These are phyloP conservation scores for Eucalyptus urophylla DNA, from an alignment of 345 rosid genomes.

Conservation along the genomic window DNA sequence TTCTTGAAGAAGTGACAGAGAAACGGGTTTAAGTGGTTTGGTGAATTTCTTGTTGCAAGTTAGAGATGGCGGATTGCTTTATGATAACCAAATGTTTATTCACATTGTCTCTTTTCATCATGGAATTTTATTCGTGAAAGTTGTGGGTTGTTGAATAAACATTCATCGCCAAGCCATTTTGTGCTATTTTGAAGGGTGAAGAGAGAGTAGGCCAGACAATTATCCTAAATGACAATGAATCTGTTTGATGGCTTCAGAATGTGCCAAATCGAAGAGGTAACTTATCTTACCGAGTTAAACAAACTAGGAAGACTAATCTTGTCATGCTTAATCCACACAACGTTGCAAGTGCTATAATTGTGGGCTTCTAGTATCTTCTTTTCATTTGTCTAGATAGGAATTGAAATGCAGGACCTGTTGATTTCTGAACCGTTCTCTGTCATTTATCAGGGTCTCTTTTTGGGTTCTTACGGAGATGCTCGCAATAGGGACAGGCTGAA, in stretches of 20 bases:
- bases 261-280: not conserved
- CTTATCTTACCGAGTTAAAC: not conserved
- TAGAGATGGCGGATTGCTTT: not conserved
- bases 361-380: not conserved
- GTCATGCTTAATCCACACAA: not conserved
- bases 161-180: not conserved
- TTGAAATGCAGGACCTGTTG: not conserved
- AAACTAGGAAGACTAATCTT: not conserved
- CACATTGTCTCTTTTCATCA: not conserved
- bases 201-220: not conserved
- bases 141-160: not conserved
- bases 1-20: not conserved
- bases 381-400: not conserved
- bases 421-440: not conserved
- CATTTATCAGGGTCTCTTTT: constrained; percentile 18
- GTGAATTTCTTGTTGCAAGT: not conserved
- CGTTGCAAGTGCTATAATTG: not conserved
- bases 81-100: not conserved
- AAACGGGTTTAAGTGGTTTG: not conserved
- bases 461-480: constrained; percentile 37
- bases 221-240: not conserved
- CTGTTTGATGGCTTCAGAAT: not conserved
- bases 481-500: constrained; percentile 35
- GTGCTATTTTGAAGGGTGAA: not conserved
- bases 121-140: not conserved